These are phyloP conservation scores for Phanerochaete sordida DNA, from an alignment of 768 basidiomycete genomes.

Conservation along the genomic window DNA sequence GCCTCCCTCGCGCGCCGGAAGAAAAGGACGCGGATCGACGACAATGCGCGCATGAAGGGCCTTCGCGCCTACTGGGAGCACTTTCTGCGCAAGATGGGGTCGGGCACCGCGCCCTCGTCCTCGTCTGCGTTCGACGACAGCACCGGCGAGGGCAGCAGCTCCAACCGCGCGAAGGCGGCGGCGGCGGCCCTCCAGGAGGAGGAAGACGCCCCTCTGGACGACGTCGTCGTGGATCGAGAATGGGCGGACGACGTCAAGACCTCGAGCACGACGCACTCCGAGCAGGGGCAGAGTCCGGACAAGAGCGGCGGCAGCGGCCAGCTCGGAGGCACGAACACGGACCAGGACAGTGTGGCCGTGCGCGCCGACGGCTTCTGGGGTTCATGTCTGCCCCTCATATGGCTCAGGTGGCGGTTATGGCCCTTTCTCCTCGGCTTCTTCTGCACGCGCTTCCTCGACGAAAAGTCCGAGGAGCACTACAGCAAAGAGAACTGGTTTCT, in stretches of 20 bases:
- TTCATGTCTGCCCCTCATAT: conserved; percentile 31
- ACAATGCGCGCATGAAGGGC: neutral
- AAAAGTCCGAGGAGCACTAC: conserved; percentile 48
- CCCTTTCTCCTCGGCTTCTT: conserved; percentile 57
- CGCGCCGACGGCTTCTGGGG: conserved; percentile 34
- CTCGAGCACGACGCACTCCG: conserved; percentile 46
- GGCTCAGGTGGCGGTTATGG: conserved; percentile 55
- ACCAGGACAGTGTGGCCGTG: conserved; percentile 30
- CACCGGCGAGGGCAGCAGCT: conserved; percentile 13
- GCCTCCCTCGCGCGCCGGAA: neutral
- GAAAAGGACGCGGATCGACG: conserved; percentile 4
- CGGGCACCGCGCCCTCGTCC: conserved; percentile 34
- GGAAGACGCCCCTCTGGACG: conserved; percentile 46
- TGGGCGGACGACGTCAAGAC: conserved; percentile 57
- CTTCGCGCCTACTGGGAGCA: conserved; percentile 19
- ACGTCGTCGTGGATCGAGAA: conserved; percentile 71
- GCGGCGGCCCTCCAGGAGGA: neutral
- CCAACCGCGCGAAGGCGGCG: neutral
- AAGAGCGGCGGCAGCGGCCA: conserved; percentile 40
- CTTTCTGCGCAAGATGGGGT: conserved; percentile 20
- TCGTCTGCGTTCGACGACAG: conserved; percentile 46
- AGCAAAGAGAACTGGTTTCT: conserved; percentile 70
- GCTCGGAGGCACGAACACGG: conserved; percentile 34
- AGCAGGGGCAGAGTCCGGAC: conserved; percentile 46
- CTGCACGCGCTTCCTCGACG: conserved; percentile 53